phyloP scores from a whole-genome alignment of 1,284 basidiomycete genomes.

The Laetiporus sulphureus region DNA sequence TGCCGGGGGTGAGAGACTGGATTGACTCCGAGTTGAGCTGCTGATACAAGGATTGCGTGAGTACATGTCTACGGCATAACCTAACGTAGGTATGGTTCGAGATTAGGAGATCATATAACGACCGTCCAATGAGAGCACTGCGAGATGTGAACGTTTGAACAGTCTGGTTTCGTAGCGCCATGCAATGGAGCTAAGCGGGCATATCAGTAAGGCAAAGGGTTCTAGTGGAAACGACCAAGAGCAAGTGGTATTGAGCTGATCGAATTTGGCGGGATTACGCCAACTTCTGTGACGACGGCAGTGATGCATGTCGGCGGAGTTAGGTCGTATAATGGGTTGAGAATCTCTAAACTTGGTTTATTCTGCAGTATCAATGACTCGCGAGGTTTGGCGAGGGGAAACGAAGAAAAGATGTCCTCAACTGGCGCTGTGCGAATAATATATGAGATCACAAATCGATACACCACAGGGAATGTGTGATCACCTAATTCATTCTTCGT shows the following conservation, averaged over 20 bases:
- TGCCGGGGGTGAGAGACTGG: too few species aligned
- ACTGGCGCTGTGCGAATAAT: conserved; percentile 25
- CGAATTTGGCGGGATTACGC: conserved; percentile 83
- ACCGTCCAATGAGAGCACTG: conserved; percentile 7
- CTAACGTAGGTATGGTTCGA: conserved; percentile 3
- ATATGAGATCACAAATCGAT: not conserved
- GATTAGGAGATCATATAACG: conserved; percentile 9
- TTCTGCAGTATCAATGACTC: conserved; percentile 31
- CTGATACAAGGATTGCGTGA: too few species aligned
- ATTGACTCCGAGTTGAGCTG: too few species aligned
- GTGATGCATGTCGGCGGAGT: conserved; percentile 88
- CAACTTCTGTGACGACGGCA: conserved; percentile 94
- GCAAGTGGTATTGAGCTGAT: conserved; percentile 77
- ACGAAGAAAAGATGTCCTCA: conserved; percentile 30
- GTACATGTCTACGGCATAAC: too few species aligned
- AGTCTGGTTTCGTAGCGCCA: too few species aligned
- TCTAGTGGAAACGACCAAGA: conserved; percentile 48
- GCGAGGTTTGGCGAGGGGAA: conserved; percentile 30
- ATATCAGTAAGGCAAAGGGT: too few species aligned
- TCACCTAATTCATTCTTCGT: conserved; percentile 93
- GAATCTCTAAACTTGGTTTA: conserved; percentile 54
- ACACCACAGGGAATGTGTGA: conserved; percentile 11
- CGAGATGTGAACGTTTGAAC: too few species aligned
- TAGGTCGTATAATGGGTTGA: conserved; percentile 88
- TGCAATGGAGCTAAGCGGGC: too few species aligned